Evolutionary conservation across 257 asterid genomes (phyloP), one percentile per base, ranked within the genome.

Genomic region (Voacanga thouarsii): DNA sequence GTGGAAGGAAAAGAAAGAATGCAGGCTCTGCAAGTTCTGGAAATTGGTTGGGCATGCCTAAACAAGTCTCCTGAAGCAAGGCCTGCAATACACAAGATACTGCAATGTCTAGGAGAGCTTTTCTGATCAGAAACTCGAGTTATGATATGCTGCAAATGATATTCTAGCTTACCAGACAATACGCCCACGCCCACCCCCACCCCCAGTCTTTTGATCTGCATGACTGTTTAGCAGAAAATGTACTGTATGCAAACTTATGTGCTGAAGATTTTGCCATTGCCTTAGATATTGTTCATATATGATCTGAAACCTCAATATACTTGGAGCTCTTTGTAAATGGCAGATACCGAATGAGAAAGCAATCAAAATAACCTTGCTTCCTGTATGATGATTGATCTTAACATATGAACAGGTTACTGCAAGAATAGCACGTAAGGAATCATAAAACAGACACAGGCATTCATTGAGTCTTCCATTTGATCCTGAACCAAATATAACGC

Each of bases 41-140:
- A 82, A 24, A 75, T 87, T 66, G 90, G 89, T 10, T 51, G 60
- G 83, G 61, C 71, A 7, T 89, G 93, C 77, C 75, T 65, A n/a
- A 70, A 80, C 78, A 80, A 70, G 60, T 63, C 78, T 77, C 28
- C 76, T 7, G 84, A 84, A 45, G 85, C 77, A 24, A 84, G 89
- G 80, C 91, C 93, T 37, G 71, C 72, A 2, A 87, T 87, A 63
- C 55, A 84, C 11, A 79, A 84, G 24, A 72, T 87, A 78, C 9
- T 80, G 19, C 73, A 43, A 23, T 18, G 47, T 26, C 28, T 84
- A 21, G 56, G 69, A 68, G 70, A 73, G 77, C 43, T 72, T 26
- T 63, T 8, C 2, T 71, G 72, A 66, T 16, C 68, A 50, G 56
- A 11, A 49, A 26, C 14, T 10, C 23, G 3, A 28, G 11, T n/a